phyloP scores from a whole-genome alignment of 768 basidiomycete genomes.

The Collybiopsis confluens region DNA sequence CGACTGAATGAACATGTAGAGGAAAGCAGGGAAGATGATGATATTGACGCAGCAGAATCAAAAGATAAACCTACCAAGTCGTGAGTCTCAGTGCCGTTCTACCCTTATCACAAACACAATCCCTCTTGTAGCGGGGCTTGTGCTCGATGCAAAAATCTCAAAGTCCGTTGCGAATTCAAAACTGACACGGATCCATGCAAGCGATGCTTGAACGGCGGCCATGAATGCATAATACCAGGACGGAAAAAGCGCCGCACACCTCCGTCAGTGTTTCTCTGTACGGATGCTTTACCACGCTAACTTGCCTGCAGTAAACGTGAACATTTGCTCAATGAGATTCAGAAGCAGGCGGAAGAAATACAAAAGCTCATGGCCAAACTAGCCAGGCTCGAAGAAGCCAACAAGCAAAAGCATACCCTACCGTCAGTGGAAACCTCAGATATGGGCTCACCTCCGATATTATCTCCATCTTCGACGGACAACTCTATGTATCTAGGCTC shows the following conservation, averaged over 20 bases:
- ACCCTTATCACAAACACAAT: constrained; percentile 8
- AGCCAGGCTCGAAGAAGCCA: constrained; percentile 54
- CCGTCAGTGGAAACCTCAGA: constrained; percentile 23
- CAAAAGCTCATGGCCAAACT: constrained; percentile 67
- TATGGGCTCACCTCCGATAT: constrained; percentile 18
- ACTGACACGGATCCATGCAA: constrained; percentile 71
- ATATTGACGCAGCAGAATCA: constrained; percentile 31
- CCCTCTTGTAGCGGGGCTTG: constrained; percentile 55
- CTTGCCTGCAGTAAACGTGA: constrained; percentile 65
- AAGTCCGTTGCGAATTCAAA: constrained; percentile 77
- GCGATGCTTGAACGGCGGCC: constrained; percentile 64
- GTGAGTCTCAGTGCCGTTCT: constrained; percentile 28
- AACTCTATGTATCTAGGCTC: constrained; percentile 8
- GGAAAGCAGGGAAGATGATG: constrained; percentile 31
- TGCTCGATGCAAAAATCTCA: constrained; percentile 54
- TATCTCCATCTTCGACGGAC: constrained; percentile 6
- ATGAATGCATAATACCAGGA: constrained; percentile 80
- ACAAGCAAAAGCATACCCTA: constrained; percentile 21
- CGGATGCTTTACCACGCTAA: constrained; percentile 1
- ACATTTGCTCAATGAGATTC: constrained; percentile 71
- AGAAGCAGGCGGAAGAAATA: constrained; percentile 69
- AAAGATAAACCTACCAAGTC: constrained; percentile 35
- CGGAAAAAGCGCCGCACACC: constrained; percentile 75
- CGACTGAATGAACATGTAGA: constrained; percentile 23
- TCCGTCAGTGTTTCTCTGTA: constrained; percentile 47